phyloP scores from a whole-genome alignment of 2,329 filamentous ascomycete species.

The Xylaria polymorpha region DNA sequence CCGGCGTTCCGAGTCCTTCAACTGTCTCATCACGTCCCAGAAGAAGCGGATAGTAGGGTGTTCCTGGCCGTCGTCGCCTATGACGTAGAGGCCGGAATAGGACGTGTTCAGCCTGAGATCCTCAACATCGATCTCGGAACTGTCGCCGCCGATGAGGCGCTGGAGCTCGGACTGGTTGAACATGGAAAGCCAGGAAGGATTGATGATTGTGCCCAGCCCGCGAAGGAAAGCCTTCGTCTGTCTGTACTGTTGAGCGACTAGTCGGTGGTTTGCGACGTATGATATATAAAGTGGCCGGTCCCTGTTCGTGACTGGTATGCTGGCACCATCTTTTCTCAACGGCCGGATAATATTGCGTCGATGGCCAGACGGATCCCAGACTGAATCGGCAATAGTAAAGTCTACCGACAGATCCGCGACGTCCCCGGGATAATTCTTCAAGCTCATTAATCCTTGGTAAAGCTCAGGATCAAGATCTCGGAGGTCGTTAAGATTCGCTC shows the following conservation, averaged over 20 bases:
- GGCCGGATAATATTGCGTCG: conserved; percentile 76
- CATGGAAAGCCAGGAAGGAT: conserved; percentile 95
- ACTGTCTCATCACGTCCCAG: conserved; percentile 85
- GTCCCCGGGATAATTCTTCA: conserved; percentile 88
- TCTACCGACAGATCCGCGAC: conserved; percentile 84
- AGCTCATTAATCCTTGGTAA: conserved; percentile 82
- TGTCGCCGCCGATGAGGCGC: conserved; percentile 90
- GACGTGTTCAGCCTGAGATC: conserved; percentile 86
- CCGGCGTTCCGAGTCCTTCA: conserved; percentile 81
- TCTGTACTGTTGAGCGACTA: conserved; percentile 80
- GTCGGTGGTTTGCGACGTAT: conserved; percentile 86
- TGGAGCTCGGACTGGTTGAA: conserved; percentile 97
- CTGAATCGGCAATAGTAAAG: conserved; percentile 86
- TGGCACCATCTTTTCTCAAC: conserved; percentile 79
- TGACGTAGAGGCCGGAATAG: conserved; percentile 87
- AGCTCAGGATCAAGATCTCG: conserved; percentile 90
- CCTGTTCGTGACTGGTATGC: conserved; percentile 85
- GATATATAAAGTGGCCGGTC: conserved; percentile 96
- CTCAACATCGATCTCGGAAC: conserved; percentile 84
- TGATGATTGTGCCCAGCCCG: conserved; percentile 87
- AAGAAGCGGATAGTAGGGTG: conserved; percentile 88
- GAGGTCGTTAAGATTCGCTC: conserved; percentile 93
- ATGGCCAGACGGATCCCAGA: conserved; percentile 59
- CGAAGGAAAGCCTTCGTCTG: conserved; percentile 90
- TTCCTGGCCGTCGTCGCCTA: conserved; percentile 89